Evolutionary conservation across 1,139 yeast species (phyloP).

Genomic region (Suhomyces kunorum): DNA sequence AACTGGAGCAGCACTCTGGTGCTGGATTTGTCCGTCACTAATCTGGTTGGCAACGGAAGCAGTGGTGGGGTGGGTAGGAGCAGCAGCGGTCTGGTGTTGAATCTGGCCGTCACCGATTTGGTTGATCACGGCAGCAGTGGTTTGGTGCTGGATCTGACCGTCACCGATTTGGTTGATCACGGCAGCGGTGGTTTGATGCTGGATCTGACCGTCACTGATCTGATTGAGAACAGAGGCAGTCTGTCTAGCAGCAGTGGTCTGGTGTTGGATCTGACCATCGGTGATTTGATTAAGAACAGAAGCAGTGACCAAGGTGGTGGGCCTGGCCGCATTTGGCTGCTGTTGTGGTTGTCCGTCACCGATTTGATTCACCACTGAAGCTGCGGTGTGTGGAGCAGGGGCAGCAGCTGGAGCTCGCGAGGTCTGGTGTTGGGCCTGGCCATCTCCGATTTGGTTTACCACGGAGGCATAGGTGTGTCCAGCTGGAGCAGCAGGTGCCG

Average conservation of each 20-base stretch:
- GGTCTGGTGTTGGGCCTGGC: slow-evolving; percentile 40
- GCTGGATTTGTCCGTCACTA: slow-evolving; percentile 44
- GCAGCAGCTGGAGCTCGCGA: slow-evolving; percentile 18
- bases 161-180: slow-evolving; percentile 37
- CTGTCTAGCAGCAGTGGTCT: slow-evolving; percentile 31
- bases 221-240: slow-evolving; percentile 29
- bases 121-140: slow-evolving; percentile 22
- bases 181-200: slow-evolving; percentile 40
- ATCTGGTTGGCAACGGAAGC: slow-evolving; percentile 38
- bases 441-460: slow-evolving; percentile 31
- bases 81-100: slow-evolving; percentile 30
- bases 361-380: slow-evolving; percentile 34
- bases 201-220: slow-evolving; percentile 40
- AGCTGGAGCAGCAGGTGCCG: slow-evolving; percentile 27
- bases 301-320: slow-evolving; percentile 24
- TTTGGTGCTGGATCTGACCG: slow-evolving; percentile 38
- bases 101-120: slow-evolving; percentile 46
- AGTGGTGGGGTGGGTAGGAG: slow-evolving; percentile 25
- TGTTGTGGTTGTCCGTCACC: slow-evolving; percentile 31
- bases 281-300: slow-evolving; percentile 33
- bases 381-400: slow-evolving; percentile 14
- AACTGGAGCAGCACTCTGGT: slow-evolving; percentile 29
- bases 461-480: slow-evolving; percentile 23
- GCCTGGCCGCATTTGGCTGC: slow-evolving; percentile 33
- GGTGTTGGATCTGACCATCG: slow-evolving; percentile 45